These are phyloP conservation scores for Leptoxyphium fumago DNA, from an alignment of 2,329 filamentous ascomycete genomes.

Conservation along the genomic window DNA sequence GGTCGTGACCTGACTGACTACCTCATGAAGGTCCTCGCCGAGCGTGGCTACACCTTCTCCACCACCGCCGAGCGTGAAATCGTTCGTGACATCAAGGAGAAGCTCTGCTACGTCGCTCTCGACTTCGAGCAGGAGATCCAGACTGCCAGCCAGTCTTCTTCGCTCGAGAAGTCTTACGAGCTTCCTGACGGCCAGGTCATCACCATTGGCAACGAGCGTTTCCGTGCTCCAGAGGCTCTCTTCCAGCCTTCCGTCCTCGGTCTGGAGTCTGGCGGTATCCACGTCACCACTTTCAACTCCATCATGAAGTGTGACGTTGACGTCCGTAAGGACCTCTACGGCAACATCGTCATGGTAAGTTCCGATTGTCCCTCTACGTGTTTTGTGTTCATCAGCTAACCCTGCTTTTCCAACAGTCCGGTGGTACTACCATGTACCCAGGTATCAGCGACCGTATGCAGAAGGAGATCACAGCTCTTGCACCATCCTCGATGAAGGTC, in stretches of 20 bases:
- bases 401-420: slow-evolving; percentile 49
- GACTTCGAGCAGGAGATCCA: slow-evolving; percentile 99
- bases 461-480: slow-evolving; percentile 99
- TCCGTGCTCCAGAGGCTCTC: slow-evolving; percentile 98
- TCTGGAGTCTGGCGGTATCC: slow-evolving; percentile 97
- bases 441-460: slow-evolving; percentile 99
- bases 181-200: slow-evolving; percentile 99
- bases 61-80: slow-evolving; percentile 99
- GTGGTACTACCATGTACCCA: slow-evolving; percentile 99
- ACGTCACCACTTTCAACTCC: slow-evolving; percentile 99
- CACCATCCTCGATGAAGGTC: slow-evolving; percentile 99
- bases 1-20: slow-evolving; percentile 99
- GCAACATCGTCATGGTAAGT: slow-evolving; percentile 99
- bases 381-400: slow-evolving; percentile 2
- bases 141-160: slow-evolving; percentile 97
- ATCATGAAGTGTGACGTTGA: slow-evolving; percentile 99
- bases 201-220: slow-evolving; percentile 99
- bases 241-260: slow-evolving; percentile 98
- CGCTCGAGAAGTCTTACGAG: slow-evolving; percentile 99
- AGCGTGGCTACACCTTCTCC: slow-evolving; percentile 99
- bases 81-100: slow-evolving; percentile 99
- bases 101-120: slow-evolving; percentile 99
- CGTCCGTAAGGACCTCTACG: slow-evolving; percentile 99
- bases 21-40: slow-evolving; percentile 99
- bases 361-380: slow-evolving; percentile 2